A percentile compares a stretch with the other conserved stretches of the same genome.
Evolutionary conservation across 225 moss, liverwort and hornwort genomes (phyloP).

Genomic region (Thuidium tamariscinum): DNA sequence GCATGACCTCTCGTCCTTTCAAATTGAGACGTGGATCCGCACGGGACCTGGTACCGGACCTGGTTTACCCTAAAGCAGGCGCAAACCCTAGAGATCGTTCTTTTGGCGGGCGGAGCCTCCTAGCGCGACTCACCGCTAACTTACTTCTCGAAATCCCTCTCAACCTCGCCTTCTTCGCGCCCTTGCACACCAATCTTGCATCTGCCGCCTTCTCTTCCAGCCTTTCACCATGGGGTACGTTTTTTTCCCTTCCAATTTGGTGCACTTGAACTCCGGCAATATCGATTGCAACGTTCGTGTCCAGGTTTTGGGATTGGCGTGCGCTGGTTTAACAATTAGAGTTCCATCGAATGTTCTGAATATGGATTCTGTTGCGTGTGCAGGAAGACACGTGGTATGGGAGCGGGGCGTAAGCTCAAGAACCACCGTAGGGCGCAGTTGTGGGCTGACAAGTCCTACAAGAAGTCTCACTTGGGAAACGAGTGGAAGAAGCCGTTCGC

Average conservation of each 20-base stretch:
- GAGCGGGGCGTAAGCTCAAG: constrained; percentile 93
- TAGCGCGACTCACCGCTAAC: neutral
- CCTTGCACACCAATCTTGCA: neutral
- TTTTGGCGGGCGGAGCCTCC: constrained; percentile 8
- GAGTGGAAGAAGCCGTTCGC: constrained; percentile 97
- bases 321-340: neutral
- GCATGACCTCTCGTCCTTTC: neutral
- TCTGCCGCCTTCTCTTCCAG: neutral
- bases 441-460: constrained; percentile 94
- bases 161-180: neutral
- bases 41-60: neutral
- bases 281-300: neutral
- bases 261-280: neutral
- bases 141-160: neutral
- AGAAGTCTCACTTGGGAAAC: constrained; percentile 82
- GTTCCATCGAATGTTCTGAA: neutral
- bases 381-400: constrained; percentile 85
- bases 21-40: neutral
- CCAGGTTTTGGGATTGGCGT: neutral
- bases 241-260: neutral
- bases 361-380: neutral
- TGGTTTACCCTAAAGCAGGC: neutral
- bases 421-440: constrained; percentile 74
- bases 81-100: neutral
- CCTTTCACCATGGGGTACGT: constrained; percentile 18